A percentile compares a stretch with the other conserved stretches of the same genome.
phyloP scores from a whole-genome alignment of 139 green algal species.

The Bryopsis sp. region DNA sequence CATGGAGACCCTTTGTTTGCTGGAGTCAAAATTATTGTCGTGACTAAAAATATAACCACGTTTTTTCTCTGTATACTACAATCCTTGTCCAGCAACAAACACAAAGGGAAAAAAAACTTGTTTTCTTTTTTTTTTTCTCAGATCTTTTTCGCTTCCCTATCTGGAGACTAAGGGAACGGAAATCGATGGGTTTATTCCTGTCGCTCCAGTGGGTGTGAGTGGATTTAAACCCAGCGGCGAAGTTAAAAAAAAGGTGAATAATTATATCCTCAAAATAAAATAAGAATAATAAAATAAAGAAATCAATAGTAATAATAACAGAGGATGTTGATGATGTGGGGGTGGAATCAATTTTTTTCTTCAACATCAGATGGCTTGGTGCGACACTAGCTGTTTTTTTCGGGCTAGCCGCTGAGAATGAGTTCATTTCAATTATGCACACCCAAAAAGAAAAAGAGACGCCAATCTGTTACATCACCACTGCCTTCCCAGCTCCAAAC shows the following conservation, averaged over 20 bases:
- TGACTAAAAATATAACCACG: too few relatives aligned
- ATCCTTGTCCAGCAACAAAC: too few relatives aligned
- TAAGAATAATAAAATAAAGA: neutral
- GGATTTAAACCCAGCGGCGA: neutral
- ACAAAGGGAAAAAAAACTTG: neutral
- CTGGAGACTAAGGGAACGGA: constrained; percentile 1
- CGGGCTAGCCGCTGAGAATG: too few relatives aligned
- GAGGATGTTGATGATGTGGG: neutral
- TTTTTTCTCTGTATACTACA: too few relatives aligned
- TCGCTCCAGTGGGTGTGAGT: neutral
- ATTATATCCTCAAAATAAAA: neutral
- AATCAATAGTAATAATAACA: neutral
- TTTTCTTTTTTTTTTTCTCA: neutral
- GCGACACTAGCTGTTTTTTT: neutral
- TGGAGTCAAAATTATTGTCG: too few relatives aligned
- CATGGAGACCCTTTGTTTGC: too few relatives aligned
- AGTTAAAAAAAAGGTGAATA: neutral
- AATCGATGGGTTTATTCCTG: constrained; percentile 13
- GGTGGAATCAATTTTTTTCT: neutral
- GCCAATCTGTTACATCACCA: neutral
- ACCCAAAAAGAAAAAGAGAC: neutral
- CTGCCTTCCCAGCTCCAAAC: neutral
- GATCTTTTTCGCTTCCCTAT: constrained; percentile 2
- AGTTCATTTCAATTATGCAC: neutral
- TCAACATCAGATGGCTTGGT: neutral